These are phyloP conservation scores for Sicyos baderoa DNA, from an alignment of 306 rosid genomes.

Conservation along the genomic window DNA sequence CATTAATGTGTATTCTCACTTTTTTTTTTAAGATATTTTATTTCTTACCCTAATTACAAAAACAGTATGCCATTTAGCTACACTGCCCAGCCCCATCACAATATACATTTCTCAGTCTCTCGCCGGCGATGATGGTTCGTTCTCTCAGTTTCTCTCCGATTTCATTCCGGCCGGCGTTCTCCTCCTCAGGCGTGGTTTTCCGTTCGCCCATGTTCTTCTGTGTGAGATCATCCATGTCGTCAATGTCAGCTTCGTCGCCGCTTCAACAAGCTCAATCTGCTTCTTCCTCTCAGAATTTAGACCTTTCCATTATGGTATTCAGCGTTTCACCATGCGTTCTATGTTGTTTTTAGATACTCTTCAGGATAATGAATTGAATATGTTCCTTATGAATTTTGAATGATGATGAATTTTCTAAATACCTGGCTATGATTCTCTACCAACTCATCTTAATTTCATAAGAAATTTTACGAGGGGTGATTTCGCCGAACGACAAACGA, in stretches of 20 bases:
- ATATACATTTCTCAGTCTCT: not conserved
- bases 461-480: no score
- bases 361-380: not conserved
- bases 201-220: not conserved
- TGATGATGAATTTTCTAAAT: not conserved
- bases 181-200: not conserved
- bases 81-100: not conserved
- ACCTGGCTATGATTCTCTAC: not conserved
- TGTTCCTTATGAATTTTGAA: not conserved
- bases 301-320: conserved; percentile 20
- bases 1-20: no score
- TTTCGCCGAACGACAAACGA: no score
- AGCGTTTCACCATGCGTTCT: not conserved
- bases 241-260: conserved; percentile 9
- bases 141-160: not conserved
- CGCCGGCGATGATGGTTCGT: conserved; percentile 4
- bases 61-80: not conserved
- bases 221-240: conserved; percentile 16
- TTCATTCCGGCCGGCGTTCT: not conserved
- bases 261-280: conserved; percentile 15
- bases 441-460: not conserved
- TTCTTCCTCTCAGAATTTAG: conserved; percentile 19
- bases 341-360: not conserved
- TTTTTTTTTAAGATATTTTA: not conserved
- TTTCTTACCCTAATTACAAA: not conserved